A percentile compares a stretch with the other conserved stretches of the same genome.
Evolutionary conservation across 108 stramenopile genomes (phyloP).

Genomic region (Seminavis robusta): DNA sequence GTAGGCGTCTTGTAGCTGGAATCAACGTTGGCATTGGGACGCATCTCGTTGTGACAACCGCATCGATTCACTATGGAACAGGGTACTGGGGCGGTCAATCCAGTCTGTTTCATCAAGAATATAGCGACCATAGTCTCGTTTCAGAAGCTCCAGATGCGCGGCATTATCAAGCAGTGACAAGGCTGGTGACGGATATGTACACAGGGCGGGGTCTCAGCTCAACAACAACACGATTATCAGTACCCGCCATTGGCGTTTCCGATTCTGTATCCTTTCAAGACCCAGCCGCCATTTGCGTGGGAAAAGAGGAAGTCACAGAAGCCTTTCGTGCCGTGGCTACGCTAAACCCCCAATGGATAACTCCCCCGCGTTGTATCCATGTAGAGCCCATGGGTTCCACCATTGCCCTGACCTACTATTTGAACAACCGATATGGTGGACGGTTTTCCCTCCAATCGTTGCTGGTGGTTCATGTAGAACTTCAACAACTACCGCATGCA

Average conservation of each 20-base stretch:
- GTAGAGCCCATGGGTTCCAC: slow-evolving; percentile 15
- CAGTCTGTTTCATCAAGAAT: too few species aligned
- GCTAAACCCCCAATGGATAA: slow-evolving; percentile 5
- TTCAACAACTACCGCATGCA: slow-evolving; percentile 6
- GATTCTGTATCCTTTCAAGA: slow-evolving; percentile 13
- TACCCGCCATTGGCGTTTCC: neutral
- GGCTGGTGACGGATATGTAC: slow-evolving; percentile 14
- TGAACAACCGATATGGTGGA: slow-evolving; percentile 16
- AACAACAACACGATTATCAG: neutral
- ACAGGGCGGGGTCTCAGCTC: slow-evolving; percentile 3
- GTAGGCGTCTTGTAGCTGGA: too few species aligned
- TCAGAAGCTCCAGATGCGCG: too few species aligned
- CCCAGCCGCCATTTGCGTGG: slow-evolving; percentile 12
- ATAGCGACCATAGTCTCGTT: too few species aligned
- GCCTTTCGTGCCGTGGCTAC: slow-evolving; percentile 14
- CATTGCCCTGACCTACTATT: slow-evolving; percentile 9
- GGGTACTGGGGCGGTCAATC: too few species aligned
- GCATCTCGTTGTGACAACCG: too few species aligned
- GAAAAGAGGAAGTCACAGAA: slow-evolving; percentile 14
- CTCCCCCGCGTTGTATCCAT: slow-evolving; percentile 17
- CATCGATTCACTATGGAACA: too few species aligned
- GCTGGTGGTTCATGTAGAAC: slow-evolving; percentile 15
- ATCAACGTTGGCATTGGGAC: too few species aligned
- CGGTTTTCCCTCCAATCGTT: slow-evolving; percentile 3
- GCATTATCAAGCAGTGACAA: slow-evolving; percentile 18